Percentiles rank a stretch among this genome's conserved stretches.
phyloP scores from a whole-genome alignment of 176 grass and related monocot species.

The Tillandsia fasciculata region DNA sequence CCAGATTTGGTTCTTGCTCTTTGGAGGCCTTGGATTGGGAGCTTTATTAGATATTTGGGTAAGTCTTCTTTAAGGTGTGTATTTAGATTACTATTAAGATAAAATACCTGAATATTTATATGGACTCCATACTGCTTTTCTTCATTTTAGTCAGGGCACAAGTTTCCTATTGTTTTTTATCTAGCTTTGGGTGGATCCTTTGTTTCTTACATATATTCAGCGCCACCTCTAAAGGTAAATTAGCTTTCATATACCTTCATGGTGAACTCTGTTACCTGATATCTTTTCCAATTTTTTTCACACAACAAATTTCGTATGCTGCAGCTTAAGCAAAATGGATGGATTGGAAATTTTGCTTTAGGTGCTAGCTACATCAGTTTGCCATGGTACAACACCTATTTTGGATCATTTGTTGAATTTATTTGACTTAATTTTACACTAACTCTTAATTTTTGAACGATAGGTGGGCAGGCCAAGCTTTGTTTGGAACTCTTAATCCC shows the following conservation, averaged over 20 bases:
- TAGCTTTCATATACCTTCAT: not conserved
- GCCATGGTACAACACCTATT: conserved; percentile 12
- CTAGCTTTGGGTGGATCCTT: conserved; percentile 29
- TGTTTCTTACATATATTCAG: conserved; percentile 29
- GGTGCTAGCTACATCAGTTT: conserved; percentile 29
- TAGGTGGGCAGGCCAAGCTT: conserved; percentile 27
- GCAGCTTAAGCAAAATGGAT: conserved; percentile 64
- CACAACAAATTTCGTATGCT: conserved; percentile 7
- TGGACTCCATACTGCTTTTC: conserved; percentile 3
- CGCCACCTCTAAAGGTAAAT: conserved; percentile 22
- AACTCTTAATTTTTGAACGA: not conserved
- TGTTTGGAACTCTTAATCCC: conserved; percentile 28
- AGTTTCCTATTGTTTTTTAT: conserved; percentile 54
- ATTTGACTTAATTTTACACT: not conserved
- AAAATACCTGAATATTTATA: conserved; percentile 14
- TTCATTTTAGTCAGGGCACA: conserved; percentile 75
- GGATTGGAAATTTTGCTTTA: conserved; percentile 30
- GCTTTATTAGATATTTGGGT: conserved; percentile 95
- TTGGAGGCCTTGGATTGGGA: conserved; percentile 81
- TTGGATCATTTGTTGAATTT: not conserved
- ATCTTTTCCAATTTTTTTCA: not conserved
- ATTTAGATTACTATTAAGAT: conserved; percentile 1
- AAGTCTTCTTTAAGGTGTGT: conserved; percentile 24
- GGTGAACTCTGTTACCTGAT: not conserved
- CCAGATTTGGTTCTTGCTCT: conserved; percentile 83